Evolutionary conservation across 148 eudicot species (phyloP).

Genomic region (Mesembryanthemum crystallinum): DNA sequence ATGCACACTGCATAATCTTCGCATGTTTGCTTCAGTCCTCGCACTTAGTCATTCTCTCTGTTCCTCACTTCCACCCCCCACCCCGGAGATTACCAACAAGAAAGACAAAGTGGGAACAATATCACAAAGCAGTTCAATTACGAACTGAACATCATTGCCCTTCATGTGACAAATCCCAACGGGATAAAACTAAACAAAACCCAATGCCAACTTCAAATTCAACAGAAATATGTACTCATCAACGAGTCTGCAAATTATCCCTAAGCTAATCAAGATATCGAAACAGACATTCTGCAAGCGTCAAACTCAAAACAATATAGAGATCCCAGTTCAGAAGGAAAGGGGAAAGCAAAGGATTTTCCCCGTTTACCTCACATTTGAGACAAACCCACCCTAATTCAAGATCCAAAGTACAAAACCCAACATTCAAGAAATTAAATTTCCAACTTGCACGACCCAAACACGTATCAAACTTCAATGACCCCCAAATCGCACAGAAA

Average conservation of each 20-base stretch:
- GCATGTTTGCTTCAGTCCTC: background rate
- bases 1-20: background rate
- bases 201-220: background rate
- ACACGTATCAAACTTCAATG: background rate
- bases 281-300: no score
- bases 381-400: background rate
- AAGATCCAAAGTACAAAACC: constrained; percentile 18
- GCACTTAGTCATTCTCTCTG: background rate
- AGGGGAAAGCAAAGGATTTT: background rate
- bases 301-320: background rate
- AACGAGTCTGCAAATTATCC: no score
- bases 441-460: no score
- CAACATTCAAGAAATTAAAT: no score
- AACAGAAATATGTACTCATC: background rate
- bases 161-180: background rate
- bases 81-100: no score
- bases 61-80: background rate
- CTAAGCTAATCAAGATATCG: constrained; percentile 1
- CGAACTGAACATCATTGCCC: background rate
- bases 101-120: background rate
- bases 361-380: background rate
- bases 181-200: background rate
- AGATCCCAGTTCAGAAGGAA: background rate
- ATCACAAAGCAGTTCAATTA: background rate
- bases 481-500: background rate